Evolutionary conservation across 306 rosid genomes (phyloP), one percentile per base, ranked within the genome.

Genomic region (Quercus robur): DNA sequence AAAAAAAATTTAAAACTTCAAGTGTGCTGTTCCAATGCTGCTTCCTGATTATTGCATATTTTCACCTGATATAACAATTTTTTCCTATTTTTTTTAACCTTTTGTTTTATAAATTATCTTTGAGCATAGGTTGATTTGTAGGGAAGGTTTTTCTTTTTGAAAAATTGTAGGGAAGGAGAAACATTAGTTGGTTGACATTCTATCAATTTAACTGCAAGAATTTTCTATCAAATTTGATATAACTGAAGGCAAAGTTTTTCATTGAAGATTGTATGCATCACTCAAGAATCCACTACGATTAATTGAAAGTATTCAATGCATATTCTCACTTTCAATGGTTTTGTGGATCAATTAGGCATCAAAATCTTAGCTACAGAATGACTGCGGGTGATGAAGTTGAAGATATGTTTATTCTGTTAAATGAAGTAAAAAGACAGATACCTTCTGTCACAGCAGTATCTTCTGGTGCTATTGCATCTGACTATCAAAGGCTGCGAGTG

Each of bases 381-480:
- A 95, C 99, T 56, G 91, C 81, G 52, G 99, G 99, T 62, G 99
- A 95, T 89, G 98, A 93, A 86, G 98, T 95, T 3, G 99, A 95
- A 87, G 99, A 95, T 82, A 88, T 95, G 95, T 90, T 84, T 86
- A 81, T 90, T 78, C 88, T 95, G 86, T 84, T 95, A 82, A 88
- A 76, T 79, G 98, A 95, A 84, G 97, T 95, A 80, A 93, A 91
- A 86, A 88, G 87, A 86, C 88, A 90, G 90, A 89, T 93, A 79
- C 97, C 99, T 46, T 85, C 91, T 44, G 89, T 93, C 64, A 82
- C 83, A 14, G 99, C 98, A 44, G 98, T 95, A 69, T 91, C 90
- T 30, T 95, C 99, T 61, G 99, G 99, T 78, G 99, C 99, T 84
- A 93, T 95, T 89, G 99, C 97, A 81, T 95, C 99, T 57, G 97